These are phyloP conservation scores for Quercus parvula DNA, from an alignment of 306 rosid species.

Conservation along the genomic window DNA sequence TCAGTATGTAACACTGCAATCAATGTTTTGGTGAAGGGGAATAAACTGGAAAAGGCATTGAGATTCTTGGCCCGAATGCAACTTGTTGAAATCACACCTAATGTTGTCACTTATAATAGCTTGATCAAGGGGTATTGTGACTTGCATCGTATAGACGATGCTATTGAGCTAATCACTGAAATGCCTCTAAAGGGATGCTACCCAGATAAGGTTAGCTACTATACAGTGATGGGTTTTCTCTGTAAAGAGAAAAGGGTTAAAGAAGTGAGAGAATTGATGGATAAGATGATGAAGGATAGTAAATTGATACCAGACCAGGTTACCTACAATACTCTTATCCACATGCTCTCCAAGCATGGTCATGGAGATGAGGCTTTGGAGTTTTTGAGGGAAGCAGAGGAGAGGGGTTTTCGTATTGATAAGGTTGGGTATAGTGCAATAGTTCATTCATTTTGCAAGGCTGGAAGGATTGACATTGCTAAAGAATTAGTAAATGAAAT, in stretches of 20 bases:
- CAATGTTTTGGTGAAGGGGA: constrained; percentile 65
- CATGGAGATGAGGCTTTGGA: constrained; percentile 68
- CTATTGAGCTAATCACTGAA: constrained; percentile 58
- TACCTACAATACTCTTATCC: constrained; percentile 75
- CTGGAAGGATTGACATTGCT: constrained; percentile 55
- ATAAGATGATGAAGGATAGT: constrained; percentile 49
- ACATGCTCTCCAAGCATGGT: constrained; percentile 65
- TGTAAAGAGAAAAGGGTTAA: constrained; percentile 60
- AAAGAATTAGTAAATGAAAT: constrained; percentile 66
- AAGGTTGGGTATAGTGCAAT: constrained; percentile 84
- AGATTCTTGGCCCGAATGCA: constrained; percentile 62
- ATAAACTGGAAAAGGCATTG: constrained; percentile 62
- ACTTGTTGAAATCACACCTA: constrained; percentile 58
- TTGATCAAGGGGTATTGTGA: constrained; percentile 86
- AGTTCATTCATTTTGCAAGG: constrained; percentile 74
- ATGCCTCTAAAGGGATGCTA: constrained; percentile 63
- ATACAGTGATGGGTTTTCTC: constrained; percentile 70
- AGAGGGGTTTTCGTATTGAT: constrained; percentile 59
- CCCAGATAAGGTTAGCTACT: constrained; percentile 86
- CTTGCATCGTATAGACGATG: constrained; percentile 46
- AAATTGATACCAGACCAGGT: constrained; percentile 69
- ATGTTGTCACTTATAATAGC: constrained; percentile 66
- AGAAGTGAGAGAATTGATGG: constrained; percentile 56
- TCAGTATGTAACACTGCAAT: constrained; percentile 74
- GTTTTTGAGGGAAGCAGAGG: constrained; percentile 75